Conservation (phyloP, 306 rosid species). For the Glycyrrhiza uralensis region DNA sequence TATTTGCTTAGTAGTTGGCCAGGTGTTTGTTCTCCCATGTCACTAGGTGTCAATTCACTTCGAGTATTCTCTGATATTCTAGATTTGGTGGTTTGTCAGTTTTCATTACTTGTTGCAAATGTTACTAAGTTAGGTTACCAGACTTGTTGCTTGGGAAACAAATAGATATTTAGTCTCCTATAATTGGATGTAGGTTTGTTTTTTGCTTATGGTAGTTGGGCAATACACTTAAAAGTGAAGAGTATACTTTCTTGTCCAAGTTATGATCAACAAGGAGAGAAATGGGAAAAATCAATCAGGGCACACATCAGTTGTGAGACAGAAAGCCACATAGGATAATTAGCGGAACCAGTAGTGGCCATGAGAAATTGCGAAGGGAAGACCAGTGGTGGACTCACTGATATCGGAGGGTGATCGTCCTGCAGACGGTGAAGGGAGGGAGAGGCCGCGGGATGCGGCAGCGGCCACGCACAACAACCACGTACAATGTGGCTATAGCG, state of each 20-base stretch:
- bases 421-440: too few species aligned
- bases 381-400: too few species aligned
- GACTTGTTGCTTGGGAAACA: constrained; percentile 3
- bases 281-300: too few species aligned
- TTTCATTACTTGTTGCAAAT: constrained; percentile 20
- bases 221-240: neutral
- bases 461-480: too few species aligned
- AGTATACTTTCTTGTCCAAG: neutral
- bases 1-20: constrained; percentile 3
- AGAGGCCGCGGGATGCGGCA: too few species aligned
- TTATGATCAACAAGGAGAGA: neutral
- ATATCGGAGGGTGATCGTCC: too few species aligned
- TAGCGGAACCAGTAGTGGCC: too few species aligned
- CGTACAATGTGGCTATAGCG: too few species aligned
- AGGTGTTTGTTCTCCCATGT: neutral
- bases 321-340: neutral
- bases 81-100: neutral
- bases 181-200: neutral
- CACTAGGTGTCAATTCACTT: neutral
- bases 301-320: too few species aligned
- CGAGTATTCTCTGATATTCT: constrained; percentile 9
- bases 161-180: neutral
- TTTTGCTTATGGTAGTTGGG: neutral
- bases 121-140: neutral
- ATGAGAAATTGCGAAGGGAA: too few species aligned